These are phyloP conservation scores for Dysphania ambrosioides DNA, from an alignment of 148 eudicot genomes.

Conservation along the genomic window DNA sequence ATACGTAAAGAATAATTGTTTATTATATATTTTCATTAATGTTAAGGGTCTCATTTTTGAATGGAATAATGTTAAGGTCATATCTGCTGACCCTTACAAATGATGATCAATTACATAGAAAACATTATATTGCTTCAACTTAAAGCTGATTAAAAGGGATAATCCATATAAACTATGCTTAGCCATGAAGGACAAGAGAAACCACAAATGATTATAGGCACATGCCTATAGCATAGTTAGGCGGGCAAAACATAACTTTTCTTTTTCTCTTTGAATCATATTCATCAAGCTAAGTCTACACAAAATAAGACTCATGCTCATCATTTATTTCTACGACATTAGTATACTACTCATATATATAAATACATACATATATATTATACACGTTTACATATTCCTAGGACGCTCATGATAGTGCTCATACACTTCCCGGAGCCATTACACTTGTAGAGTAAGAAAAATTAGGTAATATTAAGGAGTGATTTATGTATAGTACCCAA, in stretches of 20 bases:
- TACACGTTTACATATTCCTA: conserved; percentile 29
- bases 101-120: not conserved
- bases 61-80: no score
- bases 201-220: conserved; percentile 24
- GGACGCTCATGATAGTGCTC: conserved; percentile 36
- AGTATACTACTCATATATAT: not conserved
- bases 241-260: conserved; percentile 16
- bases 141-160: conserved; percentile 11
- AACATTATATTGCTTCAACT: conserved; percentile 14
- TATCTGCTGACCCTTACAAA: not conserved
- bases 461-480: not conserved
- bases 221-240: conserved; percentile 20
- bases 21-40: no score
- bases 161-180: conserved; percentile 18
- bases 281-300: conserved; percentile 22
- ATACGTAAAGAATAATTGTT: no score
- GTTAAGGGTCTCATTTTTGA: no score
- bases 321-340: no score
- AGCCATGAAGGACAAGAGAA: conserved; percentile 19
- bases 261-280: not conserved
- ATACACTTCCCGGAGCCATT: conserved; percentile 36
- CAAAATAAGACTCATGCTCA: conserved; percentile 9
- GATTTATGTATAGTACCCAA: conserved; percentile 6
- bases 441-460: not conserved
- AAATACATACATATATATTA: no score